Base-by-base conservation (phyloP, 345 rosid species). In the Combretum micranthum region DNA sequence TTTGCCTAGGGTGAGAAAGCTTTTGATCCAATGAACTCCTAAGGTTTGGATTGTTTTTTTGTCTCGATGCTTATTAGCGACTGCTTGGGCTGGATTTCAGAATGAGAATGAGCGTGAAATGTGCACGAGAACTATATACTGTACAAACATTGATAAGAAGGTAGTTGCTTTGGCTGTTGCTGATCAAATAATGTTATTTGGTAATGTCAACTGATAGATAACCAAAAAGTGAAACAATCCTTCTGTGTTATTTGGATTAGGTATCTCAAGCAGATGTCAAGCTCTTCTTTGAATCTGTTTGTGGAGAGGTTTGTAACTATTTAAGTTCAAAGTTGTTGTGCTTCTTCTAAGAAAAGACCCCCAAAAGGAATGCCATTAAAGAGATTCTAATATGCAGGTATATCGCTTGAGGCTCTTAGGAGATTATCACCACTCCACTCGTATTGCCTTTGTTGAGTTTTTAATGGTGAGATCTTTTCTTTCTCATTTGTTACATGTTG, bases 61-160 rank as follows among this genome's bases (percentile, higher is more conserved):
- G 25, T 57, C 32, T 57, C 20, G 13, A 20, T 45, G 42, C 55
- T 47, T 11, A 32, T 32, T 1, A 32, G 39, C 9, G 39, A 32
- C 39, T 32, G 39, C 39, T 32, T 11, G 39, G 39, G 39, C 6
- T 66, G 26, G 50, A 39, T 50, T 59, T 64, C 81, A 87, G 97
- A 65, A 44, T 74, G 96, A 87, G 63, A 91, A 90, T 77, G 97
- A 90, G 44, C 96, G 96, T 22, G 96, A 90, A 77, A 90, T 85
- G 96, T 90, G 97, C 62, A 64, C 94, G 13, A 81, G 96, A 69
- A 90, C 97, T 54, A 81, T 90, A 64, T 90, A 90, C 61, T 90
- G 97, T 68, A 83, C 97, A 61, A 90, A 90, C 72, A 87, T 90
- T 12, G 97, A 90, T 63, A 90, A 83, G 80, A 90, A 85, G 89